Base-by-base conservation (phyloP, 2,329 filamentous ascomycete genomes). In the Fusarium sp. region DNA sequence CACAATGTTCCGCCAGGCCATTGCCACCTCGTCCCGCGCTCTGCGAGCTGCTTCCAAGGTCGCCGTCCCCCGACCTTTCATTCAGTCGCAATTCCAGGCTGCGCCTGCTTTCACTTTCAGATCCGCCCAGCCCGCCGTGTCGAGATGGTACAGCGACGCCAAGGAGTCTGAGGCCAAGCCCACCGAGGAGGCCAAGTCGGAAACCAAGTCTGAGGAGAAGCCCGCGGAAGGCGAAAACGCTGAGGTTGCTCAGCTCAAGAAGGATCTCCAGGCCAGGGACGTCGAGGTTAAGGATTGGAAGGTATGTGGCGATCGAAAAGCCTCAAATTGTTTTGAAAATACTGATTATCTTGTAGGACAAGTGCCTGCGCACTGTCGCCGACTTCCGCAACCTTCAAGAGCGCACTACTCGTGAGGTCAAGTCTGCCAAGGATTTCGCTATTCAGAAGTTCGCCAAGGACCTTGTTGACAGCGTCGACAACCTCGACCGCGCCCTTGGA, bases 321-420 rank as follows among this genome's bases (percentile, higher is more conserved):
- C 34, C 37, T 43, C 49, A 39, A 50, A 52, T 43, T 14, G 13
- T 30, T 37, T 43, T 44, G n/a, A 30, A 23, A 42, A 52, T 57
- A 30, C 58, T 70, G 19, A 71, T 60, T 25, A 58, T 25, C 37
- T 34, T 25, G 58, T 63, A 98, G 96, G 96, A 98, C 83, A 96
- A 94, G 85, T 97, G 94, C 82, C 88, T 98, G 69, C 95, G 96
- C 79, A 92, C 92, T 58, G 90, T 98, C 70, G 96, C 96, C 82
- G 96, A 99, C 77, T 98, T 97, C 88, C 93, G 93, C 79, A 99
- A 98, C 84, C 92, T 99, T 53, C 95, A 98, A 84, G 93, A 98
- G 78, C 93, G 96, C 78, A 97, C 93, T 44, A 88, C 91, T 80
- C 93, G 96, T 78, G 96, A 99, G 74, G 91, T 97, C 79, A 93